Evolutionary conservation across 768 basidiomycete genomes (phyloP).

Genomic region (Leucosporidium yakuticum): DNA sequence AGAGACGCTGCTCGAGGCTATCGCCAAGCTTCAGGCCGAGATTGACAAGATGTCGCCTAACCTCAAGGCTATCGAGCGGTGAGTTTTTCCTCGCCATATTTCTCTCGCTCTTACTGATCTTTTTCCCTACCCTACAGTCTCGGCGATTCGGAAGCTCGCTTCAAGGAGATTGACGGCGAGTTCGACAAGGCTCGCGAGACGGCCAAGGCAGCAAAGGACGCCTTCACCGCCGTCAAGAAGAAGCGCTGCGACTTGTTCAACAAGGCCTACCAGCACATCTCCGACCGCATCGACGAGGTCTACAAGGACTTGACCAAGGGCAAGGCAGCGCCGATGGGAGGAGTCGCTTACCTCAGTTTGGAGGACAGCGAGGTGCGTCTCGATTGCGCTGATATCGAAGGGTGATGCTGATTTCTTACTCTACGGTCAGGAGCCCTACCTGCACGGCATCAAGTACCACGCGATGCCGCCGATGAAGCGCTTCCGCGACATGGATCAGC

Average conservation of each 20-base stretch:
- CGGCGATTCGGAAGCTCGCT: conserved; percentile 56
- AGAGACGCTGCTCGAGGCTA: conserved; percentile 65
- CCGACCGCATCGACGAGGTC: conserved; percentile 86
- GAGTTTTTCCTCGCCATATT: conserved; percentile 36
- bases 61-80: conserved; percentile 91
- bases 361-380: conserved; percentile 82
- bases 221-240: conserved; percentile 80
- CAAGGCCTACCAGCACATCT: conserved; percentile 92
- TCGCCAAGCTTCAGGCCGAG: conserved; percentile 64
- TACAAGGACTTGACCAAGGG: conserved; percentile 98
- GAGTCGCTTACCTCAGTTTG: conserved; percentile 89
- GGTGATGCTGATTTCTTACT: background rate
- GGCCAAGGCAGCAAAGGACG: conserved; percentile 80
- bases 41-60: conserved; percentile 94
- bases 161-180: conserved; percentile 83
- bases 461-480: conserved; percentile 99
- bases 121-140: conserved; percentile 20
- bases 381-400: background rate
- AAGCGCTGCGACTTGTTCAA: conserved; percentile 77
- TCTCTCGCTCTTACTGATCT: background rate
- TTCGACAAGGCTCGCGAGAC: conserved; percentile 87
- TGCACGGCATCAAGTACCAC: conserved; percentile 90
- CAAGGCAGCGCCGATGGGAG: conserved; percentile 86
- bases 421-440: conserved; percentile 67
- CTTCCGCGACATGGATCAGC: conserved; percentile 97